Conservation (phyloP, 2,329 filamentous ascomycete species). For the Sporothrix mexicana region DNA sequence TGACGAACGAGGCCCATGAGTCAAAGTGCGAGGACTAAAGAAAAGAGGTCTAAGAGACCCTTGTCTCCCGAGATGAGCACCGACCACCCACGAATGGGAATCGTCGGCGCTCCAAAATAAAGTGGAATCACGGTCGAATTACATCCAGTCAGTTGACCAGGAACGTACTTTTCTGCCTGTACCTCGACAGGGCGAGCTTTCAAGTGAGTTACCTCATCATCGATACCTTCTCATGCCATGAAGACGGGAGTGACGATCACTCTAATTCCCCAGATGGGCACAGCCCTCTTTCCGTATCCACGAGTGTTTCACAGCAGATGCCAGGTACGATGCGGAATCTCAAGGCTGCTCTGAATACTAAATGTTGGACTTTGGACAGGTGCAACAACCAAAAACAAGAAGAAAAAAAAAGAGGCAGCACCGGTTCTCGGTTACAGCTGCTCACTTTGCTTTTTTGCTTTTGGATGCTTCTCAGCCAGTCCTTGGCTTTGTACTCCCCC, state of each 20-base stretch:
- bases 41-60: not conserved
- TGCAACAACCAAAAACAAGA: too few relatives aligned
- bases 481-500: not conserved
- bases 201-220: not conserved
- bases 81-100: not conserved
- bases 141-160: not conserved
- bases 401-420: not conserved
- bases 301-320: constrained; percentile 25
- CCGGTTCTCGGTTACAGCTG: constrained; percentile 16
- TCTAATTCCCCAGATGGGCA: constrained; percentile 18
- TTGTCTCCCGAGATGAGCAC: constrained; percentile 7
- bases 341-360: constrained; percentile 20
- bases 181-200: not conserved
- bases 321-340: constrained; percentile 19
- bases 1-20: constrained; percentile 7
- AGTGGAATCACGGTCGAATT: not conserved
- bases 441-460: not conserved
- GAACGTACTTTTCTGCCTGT: too few relatives aligned
- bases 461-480: constrained; percentile 7
- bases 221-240: not conserved
- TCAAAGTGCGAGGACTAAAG: too few relatives aligned
- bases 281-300: constrained; percentile 5
- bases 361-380: not conserved
- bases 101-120: not conserved
- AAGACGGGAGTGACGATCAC: not conserved